Conservation (phyloP, 2,329 filamentous ascomycete genomes). For the Cytospora piceicola region DNA sequence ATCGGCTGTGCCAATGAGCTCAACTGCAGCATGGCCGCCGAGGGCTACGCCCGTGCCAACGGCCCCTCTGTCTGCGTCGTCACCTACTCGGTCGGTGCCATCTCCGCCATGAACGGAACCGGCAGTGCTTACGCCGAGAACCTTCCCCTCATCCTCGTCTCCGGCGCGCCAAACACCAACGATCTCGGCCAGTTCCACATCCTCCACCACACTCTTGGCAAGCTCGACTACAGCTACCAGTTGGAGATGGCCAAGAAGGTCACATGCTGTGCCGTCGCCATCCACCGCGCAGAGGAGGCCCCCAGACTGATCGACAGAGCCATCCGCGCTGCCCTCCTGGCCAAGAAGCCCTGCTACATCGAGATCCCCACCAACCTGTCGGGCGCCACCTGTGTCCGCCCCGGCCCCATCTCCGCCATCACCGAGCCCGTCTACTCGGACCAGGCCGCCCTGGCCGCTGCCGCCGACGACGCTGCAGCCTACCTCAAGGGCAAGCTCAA, state of each 20-base stretch:
- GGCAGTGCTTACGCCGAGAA: constrained; percentile 38
- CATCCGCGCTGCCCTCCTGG: constrained; percentile 34
- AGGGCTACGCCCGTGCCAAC: constrained; percentile 38
- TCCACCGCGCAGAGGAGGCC: constrained; percentile 36
- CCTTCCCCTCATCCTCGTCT: constrained; percentile 37
- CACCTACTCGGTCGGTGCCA: constrained; percentile 37
- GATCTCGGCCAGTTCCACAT: constrained; percentile 35
- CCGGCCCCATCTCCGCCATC: constrained; percentile 36
- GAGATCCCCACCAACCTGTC: constrained; percentile 38
- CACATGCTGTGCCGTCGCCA: constrained; percentile 38
- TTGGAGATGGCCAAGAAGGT: constrained; percentile 40
- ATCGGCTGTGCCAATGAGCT: constrained; percentile 39
- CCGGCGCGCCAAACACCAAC: constrained; percentile 37
- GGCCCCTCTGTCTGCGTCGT: constrained; percentile 37
- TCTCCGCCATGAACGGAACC: constrained; percentile 38
- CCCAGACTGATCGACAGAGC: constrained; percentile 37
- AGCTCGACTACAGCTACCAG: constrained; percentile 37
- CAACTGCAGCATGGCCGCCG: constrained; percentile 38
- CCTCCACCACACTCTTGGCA: constrained; percentile 39
- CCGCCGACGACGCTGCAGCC: constrained; percentile 33
- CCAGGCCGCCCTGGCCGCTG: constrained; percentile 34
- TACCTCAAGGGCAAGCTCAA: constrained; percentile 36
- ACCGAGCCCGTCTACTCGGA: constrained; percentile 32
- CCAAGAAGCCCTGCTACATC: constrained; percentile 37
- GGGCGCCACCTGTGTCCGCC: constrained; percentile 35